Evolutionary conservation across 192 early-diverging fungal species (phyloP).

Genomic region (Coemansia sp.): DNA sequence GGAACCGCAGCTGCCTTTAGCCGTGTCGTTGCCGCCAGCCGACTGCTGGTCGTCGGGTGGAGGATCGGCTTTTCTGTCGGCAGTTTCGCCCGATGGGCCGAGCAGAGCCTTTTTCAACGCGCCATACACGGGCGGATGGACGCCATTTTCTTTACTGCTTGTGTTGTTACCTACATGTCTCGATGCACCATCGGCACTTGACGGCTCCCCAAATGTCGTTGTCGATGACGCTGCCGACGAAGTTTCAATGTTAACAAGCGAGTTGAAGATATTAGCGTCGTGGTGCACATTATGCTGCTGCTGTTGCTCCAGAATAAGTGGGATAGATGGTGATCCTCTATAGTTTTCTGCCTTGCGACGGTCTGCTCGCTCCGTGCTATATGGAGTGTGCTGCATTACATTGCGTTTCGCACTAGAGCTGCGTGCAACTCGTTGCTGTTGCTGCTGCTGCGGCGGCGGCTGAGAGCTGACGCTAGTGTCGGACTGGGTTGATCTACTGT

Average conservation of each 20-base stretch:
- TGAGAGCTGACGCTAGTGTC: not conserved
- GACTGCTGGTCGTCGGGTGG: not conserved
- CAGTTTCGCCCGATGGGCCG: not conserved
- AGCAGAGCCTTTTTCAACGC: slow-evolving; percentile 12
- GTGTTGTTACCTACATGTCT: not conserved
- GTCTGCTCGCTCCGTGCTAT: slow-evolving; percentile 27
- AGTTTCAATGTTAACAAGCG: slow-evolving; percentile 1
- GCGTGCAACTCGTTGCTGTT: slow-evolving; percentile 32
- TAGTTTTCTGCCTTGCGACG: slow-evolving; percentile 6
- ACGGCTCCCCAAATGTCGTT: not conserved
- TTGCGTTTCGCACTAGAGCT: slow-evolving; percentile 26
- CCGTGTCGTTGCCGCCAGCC: not conserved
- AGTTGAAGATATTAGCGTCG: not conserved
- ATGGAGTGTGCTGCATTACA: slow-evolving; percentile 21
- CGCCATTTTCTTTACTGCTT: not conserved
- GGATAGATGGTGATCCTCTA: slow-evolving; percentile 32
- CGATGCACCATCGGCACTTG: not conserved
- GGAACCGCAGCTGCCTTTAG: not conserved
- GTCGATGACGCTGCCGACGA: slow-evolving; percentile 6
- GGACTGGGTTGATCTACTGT: not conserved
- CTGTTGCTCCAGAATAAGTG: slow-evolving; percentile 37
- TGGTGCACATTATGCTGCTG: slow-evolving; percentile 16
- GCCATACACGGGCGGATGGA: slow-evolving; percentile 13
- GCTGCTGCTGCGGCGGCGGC: slow-evolving; percentile 13
- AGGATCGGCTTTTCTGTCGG: too few relatives aligned